phyloP scores from a whole-genome alignment of 768 basidiomycete genomes.

The Termitomyces sp. region DNA sequence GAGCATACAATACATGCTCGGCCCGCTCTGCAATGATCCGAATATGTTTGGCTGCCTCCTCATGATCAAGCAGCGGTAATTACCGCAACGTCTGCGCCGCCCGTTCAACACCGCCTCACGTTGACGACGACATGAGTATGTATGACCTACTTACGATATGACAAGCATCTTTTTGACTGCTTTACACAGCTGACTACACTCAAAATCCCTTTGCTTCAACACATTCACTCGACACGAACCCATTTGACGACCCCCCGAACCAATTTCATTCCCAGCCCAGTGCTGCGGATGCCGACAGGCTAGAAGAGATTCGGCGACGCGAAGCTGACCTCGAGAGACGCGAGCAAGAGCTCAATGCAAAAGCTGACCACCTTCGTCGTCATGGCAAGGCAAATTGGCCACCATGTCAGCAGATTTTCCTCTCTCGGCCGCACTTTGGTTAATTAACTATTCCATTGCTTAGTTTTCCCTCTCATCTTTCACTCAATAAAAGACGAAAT shows the following conservation, averaged over 20 bases:
- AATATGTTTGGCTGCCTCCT: conserved; percentile 12
- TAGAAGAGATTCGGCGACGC: conserved; percentile 69
- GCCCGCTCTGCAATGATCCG: too few species aligned
- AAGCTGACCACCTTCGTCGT: conserved; percentile 62
- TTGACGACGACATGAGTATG: conserved; percentile 15
- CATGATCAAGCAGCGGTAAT: conserved; percentile 19
- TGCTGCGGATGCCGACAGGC: conserved; percentile 34
- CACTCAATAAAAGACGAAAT: conserved; percentile 92
- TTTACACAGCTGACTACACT: conserved; percentile 31
- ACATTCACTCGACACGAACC: conserved; percentile 82
- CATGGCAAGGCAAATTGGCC: conserved; percentile 95
- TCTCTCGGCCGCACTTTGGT: conserved; percentile 9
- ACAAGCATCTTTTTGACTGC: background rate
- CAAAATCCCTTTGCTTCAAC: conserved; percentile 85
- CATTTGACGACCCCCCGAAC: conserved; percentile 80
- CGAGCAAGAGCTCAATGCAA: conserved; percentile 69
- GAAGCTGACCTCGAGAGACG: conserved; percentile 81
- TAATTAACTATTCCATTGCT: conserved; percentile 16
- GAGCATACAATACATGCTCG: background rate
- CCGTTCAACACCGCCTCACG: conserved; percentile 6
- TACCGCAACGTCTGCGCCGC: conserved; percentile 10
- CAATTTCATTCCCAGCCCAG: conserved; percentile 20
- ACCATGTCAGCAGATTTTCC: conserved; percentile 53
- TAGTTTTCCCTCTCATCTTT: conserved; percentile 92
- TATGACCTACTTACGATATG: background rate